These are phyloP conservation scores for Arabis hirsuta DNA, from an alignment of 345 rosid genomes.

Conservation along the genomic window DNA sequence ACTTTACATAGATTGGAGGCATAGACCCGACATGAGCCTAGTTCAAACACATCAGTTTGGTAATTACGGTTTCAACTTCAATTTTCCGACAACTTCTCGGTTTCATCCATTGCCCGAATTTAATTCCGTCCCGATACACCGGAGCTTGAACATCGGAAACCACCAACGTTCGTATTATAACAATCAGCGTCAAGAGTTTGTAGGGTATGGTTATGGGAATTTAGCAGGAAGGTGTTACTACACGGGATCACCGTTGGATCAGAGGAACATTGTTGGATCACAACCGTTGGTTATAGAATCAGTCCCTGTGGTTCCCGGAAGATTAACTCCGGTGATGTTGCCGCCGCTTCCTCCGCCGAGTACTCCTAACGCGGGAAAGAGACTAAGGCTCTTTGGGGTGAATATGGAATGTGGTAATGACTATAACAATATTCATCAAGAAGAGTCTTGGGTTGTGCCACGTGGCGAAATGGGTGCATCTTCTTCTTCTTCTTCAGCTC, in stretches of 20 bases:
- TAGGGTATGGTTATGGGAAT: slow-evolving; percentile 49
- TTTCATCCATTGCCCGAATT: slow-evolving; percentile 50
- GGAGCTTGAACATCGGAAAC: slow-evolving; percentile 39
- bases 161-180: slow-evolving; percentile 42
- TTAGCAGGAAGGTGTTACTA: slow-evolving; percentile 47
- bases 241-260: slow-evolving; percentile 54
- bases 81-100: slow-evolving; percentile 51
- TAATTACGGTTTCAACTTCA: slow-evolving; percentile 42
- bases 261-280: slow-evolving; percentile 38
- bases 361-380: slow-evolving; percentile 60
- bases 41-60: slow-evolving; percentile 38
- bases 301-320: slow-evolving; percentile 52
- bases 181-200: slow-evolving; percentile 43
- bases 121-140: slow-evolving; percentile 31
- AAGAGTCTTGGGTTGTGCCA: slow-evolving; percentile 33
- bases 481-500: slow-evolving; percentile 38
- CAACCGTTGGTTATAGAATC: slow-evolving; percentile 68
- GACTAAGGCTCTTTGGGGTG: slow-evolving; percentile 87
- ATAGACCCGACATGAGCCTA: slow-evolving; percentile 54
- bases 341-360: slow-evolving; percentile 37
- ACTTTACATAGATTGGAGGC: slow-evolving; percentile 73
- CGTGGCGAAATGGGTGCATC: slow-evolving; percentile 44
- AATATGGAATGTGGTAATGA: slow-evolving; percentile 76
- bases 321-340: slow-evolving; percentile 34
- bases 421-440: slow-evolving; percentile 11